phyloP scores from a whole-genome alignment of 306 rosid species.

The Glycine soja region DNA sequence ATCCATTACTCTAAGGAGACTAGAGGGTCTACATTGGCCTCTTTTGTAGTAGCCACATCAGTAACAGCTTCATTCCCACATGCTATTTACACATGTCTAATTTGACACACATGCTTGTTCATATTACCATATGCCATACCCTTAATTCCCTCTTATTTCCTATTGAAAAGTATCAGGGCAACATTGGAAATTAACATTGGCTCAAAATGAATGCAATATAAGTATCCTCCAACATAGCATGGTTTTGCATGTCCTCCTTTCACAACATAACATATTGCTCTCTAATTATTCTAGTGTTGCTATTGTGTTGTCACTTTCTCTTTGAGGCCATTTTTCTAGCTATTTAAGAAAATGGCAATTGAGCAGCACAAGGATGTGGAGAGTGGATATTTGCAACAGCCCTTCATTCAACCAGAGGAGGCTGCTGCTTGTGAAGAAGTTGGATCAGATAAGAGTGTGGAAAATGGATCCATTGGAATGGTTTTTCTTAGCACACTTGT shows the following conservation, averaged over 20 bases:
- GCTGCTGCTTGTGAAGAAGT: constrained; percentile 7
- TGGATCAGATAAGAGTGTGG: constrained; percentile 42
- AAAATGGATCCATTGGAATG: constrained; percentile 70
- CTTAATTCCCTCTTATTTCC: constrained; percentile 3
- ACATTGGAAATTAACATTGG: not conserved
- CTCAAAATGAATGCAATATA: constrained; percentile 19
- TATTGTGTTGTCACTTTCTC: not conserved
- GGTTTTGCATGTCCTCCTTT: constrained; percentile 44
- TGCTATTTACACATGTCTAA: not conserved
- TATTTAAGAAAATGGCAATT: constrained; percentile 55
- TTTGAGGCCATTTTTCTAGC: constrained; percentile 1
- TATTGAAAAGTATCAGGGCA: constrained; percentile 30
- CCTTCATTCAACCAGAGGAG: constrained; percentile 53
- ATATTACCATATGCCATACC: not conserved
- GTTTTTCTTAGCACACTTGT: constrained; percentile 75
- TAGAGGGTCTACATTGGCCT: too few species aligned
- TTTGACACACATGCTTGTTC: not conserved
- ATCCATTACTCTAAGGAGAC: not conserved
- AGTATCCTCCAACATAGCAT: constrained; percentile 20
- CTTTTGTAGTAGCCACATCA: constrained; percentile 15
- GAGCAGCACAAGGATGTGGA: constrained; percentile 63
- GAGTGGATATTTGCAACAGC: constrained; percentile 60
- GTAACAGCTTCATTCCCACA: constrained; percentile 51
- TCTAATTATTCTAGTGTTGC: too few species aligned
- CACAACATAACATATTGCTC: not conserved